These are phyloP conservation scores for Thelonectria rubi DNA, from an alignment of 2,329 filamentous ascomycete species.

Conservation along the genomic window DNA sequence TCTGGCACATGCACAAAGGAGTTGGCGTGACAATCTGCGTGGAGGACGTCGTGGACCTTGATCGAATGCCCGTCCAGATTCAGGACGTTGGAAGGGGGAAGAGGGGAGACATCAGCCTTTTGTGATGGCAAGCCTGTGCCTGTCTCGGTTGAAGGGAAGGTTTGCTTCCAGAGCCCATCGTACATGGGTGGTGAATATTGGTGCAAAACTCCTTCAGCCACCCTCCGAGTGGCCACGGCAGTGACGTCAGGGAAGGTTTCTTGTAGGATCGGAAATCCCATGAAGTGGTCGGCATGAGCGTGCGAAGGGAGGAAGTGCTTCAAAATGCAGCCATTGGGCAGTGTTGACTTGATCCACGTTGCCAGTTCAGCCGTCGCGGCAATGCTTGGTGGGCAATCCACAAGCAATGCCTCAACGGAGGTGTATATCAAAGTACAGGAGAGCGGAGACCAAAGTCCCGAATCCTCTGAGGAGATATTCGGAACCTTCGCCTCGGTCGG, in stretches of 20 bases:
- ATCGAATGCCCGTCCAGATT: constrained; percentile 3
- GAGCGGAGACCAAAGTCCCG: constrained; percentile 5
- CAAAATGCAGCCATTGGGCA: not conserved
- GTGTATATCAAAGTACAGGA: constrained; percentile 11
- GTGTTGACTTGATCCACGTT: not conserved
- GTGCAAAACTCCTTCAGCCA: not conserved
- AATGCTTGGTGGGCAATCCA: constrained; percentile 9
- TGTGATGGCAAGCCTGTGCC: not conserved
- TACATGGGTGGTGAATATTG: constrained; percentile 1
- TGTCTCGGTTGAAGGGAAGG: not conserved
- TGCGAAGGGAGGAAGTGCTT: constrained; percentile 4
- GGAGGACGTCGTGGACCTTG: constrained; percentile 1
- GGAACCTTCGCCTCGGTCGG: not conserved
- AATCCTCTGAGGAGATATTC: not conserved
- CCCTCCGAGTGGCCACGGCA: not conserved
- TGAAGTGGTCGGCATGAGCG: constrained; percentile 11
- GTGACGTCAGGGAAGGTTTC: not conserved
- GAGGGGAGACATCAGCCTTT: not conserved
- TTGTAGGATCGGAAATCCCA: constrained; percentile 10
- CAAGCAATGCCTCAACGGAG: not conserved
- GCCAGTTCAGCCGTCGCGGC: constrained; percentile 3
- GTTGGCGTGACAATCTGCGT: constrained; percentile 14
- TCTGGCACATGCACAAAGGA: constrained; percentile 7
- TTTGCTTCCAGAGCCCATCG: constrained; percentile 2
- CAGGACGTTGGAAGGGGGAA: not conserved